These are phyloP conservation scores for Auriscalpium microsporum DNA, from an alignment of 768 basidiomycete genomes.

Conservation along the genomic window DNA sequence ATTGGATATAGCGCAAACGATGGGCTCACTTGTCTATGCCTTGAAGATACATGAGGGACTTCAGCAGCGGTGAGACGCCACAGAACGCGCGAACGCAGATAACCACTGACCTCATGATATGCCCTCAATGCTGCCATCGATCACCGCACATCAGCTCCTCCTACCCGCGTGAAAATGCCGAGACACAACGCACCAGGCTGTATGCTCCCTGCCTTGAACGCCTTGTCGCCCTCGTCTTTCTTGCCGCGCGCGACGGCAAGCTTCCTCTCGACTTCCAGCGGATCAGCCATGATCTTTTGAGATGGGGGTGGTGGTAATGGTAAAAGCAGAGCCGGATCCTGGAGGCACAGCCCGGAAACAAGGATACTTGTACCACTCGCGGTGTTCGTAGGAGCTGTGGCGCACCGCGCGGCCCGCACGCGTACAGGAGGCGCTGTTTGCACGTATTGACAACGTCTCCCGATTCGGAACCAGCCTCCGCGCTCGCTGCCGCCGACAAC, in stretches of 20 bases:
- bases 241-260: constrained; percentile 28
- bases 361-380: too few species aligned
- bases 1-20: background rate
- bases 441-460: background rate
- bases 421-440: background rate
- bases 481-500: background rate
- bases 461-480: constrained; percentile 1
- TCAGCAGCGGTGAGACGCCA: constrained; percentile 10
- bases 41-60: constrained; percentile 62
- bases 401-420: background rate
- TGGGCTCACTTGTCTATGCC: constrained; percentile 67
- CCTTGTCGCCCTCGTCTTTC: constrained; percentile 59
- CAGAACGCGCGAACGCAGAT: background rate
- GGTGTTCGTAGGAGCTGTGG: background rate
- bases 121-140: constrained; percentile 16
- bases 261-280: constrained; percentile 5
- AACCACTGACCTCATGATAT: constrained; percentile 56
- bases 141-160: constrained; percentile 1
- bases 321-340: too few species aligned
- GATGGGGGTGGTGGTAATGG: background rate
- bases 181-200: constrained; percentile 40
- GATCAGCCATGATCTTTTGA: background rate
- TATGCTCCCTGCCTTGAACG: constrained; percentile 58
- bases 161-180: background rate
- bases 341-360: too few species aligned